These are phyloP conservation scores for Blechomonas ayalai DNA, from an alignment of 208 protist genomes.

Conservation along the genomic window DNA sequence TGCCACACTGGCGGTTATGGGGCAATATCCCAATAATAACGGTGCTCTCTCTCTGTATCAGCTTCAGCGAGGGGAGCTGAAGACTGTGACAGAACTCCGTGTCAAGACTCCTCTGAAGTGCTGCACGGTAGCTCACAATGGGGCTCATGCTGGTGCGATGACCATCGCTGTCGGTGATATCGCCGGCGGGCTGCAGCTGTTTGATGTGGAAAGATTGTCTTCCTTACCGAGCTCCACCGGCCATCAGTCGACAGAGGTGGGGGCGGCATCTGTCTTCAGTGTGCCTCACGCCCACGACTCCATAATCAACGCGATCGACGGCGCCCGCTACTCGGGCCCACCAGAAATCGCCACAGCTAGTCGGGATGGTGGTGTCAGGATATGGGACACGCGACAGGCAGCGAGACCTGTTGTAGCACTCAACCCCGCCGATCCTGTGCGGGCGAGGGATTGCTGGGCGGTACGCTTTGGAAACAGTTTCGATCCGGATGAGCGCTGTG, in stretches of 20 bases:
- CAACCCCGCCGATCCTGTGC: constrained; percentile 51
- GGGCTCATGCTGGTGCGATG: constrained; percentile 2
- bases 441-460: constrained; percentile 90
- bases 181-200: constrained; percentile 72
- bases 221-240: background rate
- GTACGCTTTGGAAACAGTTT: constrained; percentile 91
- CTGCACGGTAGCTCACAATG: constrained; percentile 85
- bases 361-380: constrained; percentile 85
- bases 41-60: constrained; percentile 70
- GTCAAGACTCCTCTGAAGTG: constrained; percentile 79
- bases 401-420: constrained; percentile 76
- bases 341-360: constrained; percentile 86
- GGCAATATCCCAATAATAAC: constrained; percentile 86
- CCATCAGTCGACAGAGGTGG: constrained; percentile 21
- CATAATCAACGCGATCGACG: constrained; percentile 94
- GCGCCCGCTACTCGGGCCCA: constrained; percentile 70
- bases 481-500: constrained; percentile 81
- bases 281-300: constrained; percentile 79
- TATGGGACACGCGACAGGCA: constrained; percentile 91
- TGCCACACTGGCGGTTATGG: constrained; percentile 68
- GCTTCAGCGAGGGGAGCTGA: constrained; percentile 76
- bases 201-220: constrained; percentile 59
- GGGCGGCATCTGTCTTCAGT: constrained; percentile 28
- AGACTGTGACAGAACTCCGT: constrained; percentile 38
- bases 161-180: constrained; percentile 85